Evolutionary conservation across 805 yeast species (phyloP).

Genomic region (Kluyveromyces starmeri): DNA sequence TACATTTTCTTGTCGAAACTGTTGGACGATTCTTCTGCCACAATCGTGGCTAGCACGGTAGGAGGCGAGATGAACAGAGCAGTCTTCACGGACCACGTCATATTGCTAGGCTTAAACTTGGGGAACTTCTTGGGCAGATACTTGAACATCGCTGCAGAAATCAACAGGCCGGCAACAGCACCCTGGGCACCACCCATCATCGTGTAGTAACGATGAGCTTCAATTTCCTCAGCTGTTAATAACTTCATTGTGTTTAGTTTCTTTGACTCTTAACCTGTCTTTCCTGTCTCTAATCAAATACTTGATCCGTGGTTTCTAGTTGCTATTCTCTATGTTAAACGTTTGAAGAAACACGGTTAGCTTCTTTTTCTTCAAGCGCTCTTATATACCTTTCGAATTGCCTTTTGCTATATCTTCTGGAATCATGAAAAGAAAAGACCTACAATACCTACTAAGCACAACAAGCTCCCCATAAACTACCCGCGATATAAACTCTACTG

Average conservation of each 20-base stretch:
- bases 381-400: no score
- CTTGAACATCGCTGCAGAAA: constrained; percentile 48
- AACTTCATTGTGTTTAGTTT: constrained; percentile 44
- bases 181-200: constrained; percentile 57
- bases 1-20: constrained; percentile 56
- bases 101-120: constrained; percentile 29
- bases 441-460: no score
- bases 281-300: background rate
- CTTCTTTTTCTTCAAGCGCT: no score
- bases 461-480: no score
- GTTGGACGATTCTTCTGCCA: constrained; percentile 64
- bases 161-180: constrained; percentile 42
- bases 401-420: no score
- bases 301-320: no score
- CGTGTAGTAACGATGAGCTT: constrained; percentile 54
- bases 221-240: constrained; percentile 53
- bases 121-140: constrained; percentile 42
- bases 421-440: no score
- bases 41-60: constrained; percentile 48
- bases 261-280: background rate
- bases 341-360: no score
- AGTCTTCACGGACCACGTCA: constrained; percentile 53
- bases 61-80: constrained; percentile 65
- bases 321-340: no score
- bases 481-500: no score